phyloP scores from a whole-genome alignment of 129 eudicot genomes.

The Helianthus tuberosus region DNA sequence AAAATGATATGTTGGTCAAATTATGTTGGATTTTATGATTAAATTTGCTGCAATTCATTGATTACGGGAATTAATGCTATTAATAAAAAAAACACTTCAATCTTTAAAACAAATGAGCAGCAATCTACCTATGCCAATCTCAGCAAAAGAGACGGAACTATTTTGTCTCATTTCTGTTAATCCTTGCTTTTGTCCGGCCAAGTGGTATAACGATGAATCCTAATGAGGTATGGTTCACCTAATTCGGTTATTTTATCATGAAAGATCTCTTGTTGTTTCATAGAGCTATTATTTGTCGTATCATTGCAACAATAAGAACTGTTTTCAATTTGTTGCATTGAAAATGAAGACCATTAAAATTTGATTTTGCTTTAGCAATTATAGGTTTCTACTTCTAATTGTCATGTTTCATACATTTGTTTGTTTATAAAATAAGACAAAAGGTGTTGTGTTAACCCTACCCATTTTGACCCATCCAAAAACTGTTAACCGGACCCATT shows the following conservation, averaged over 20 bases:
- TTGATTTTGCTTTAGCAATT: background rate
- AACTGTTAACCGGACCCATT: background rate
- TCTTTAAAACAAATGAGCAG: slow-evolving; percentile 9
- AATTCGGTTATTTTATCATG: background rate
- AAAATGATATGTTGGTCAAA: background rate
- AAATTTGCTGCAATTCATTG: slow-evolving; percentile 21
- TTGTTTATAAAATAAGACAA: background rate
- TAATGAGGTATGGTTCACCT: slow-evolving; percentile 28
- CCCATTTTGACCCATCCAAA: background rate
- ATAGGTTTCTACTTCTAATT: background rate
- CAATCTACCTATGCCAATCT: slow-evolving; percentile 9
- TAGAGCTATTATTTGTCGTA: background rate
- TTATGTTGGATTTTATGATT: slow-evolving; percentile 2
- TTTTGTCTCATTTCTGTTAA: slow-evolving; percentile 15
- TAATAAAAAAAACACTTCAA: background rate
- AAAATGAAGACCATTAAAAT: slow-evolving; percentile 4
- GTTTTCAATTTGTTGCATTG: background rate
- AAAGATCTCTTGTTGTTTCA: slow-evolving; percentile 3
- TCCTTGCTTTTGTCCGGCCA: background rate
- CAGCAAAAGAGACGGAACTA: slow-evolving; percentile 16
- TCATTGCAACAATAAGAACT: slow-evolving; percentile 1
- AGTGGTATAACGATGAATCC: slow-evolving; percentile 14
- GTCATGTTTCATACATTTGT: background rate
- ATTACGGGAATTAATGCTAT: slow-evolving; percentile 13
- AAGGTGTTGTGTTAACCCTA: too few relatives aligned